Evolutionary conservation across 805 yeast genomes (phyloP), one percentile per base, ranked within the genome.

Genomic region (Myxozyma melibiosi): DNA sequence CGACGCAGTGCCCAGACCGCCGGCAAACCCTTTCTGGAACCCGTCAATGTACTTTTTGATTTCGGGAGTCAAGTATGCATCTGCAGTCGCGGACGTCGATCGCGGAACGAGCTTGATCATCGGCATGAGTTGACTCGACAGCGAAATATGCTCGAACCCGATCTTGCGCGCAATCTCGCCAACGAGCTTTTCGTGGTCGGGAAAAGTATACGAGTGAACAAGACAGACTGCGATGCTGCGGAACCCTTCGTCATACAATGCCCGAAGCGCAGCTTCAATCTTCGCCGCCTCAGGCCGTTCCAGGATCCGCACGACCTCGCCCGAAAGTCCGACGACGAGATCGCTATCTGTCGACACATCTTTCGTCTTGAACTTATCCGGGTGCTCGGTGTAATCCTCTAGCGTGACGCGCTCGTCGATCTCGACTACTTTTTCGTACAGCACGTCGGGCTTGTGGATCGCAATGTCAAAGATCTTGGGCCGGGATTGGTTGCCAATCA

Each of bases 401-500:
- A 90, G 74, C 0, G 97, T 89, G 25, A 92, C 91, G 62, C 98
- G 78, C 72, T 92, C 98, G 67, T 90, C 96, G 40, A 92, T 76
- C 71, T 92, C 97, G 40, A 85, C 78, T 0, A 92, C 97, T 2
- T 78, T 70, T 50, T 85, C 84, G 66, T 90, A 90, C 31, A 92
- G 76, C 20, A 83, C 85, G 4, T 80, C 84, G 11, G 90, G 84
- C 66, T 85, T 88, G 49, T 78, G 75, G 43, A 91, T 88, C 4
- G 87, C 80, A 63, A 92, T 75, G 65, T 90, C 96, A 67, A 92
- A 92, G 51, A 92, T 90, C 65, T 84, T 78, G 1, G 98, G 98
- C 66, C 98, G 78, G 1, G 96, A 82, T 70, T 92, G 98, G 68
- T 89, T 90, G 2, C 98, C 98, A 64, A 92, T 91, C 1, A 77